Evolutionary conservation across 2,329 filamentous ascomycete genomes (phyloP).

Genomic region (Venturia effusa): DNA sequence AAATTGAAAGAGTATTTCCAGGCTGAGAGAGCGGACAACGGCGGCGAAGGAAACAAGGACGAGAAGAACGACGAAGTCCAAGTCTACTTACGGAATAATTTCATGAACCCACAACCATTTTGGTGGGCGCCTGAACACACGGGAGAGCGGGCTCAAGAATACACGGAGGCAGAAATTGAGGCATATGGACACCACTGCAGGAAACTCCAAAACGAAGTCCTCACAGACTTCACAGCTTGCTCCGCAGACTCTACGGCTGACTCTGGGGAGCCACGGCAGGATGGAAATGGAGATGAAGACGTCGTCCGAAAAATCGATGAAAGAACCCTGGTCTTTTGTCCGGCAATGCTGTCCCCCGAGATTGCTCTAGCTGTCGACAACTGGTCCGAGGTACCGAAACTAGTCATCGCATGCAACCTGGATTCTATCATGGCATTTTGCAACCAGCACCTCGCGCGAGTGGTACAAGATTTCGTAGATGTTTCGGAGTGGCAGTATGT

Average conservation of each 20-base stretch:
- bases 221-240: background rate
- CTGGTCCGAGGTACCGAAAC: background rate
- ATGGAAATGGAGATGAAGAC: background rate
- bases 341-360: too few species aligned
- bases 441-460: background rate
- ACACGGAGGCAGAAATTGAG: too few species aligned
- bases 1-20: background rate
- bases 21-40: background rate
- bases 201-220: background rate
- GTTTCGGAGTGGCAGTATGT: background rate
- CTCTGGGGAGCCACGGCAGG: background rate
- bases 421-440: background rate
- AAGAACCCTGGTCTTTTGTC: background rate
- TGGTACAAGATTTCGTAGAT: background rate
- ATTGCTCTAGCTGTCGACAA: background rate
- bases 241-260: too few species aligned
- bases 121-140: background rate
- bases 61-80: background rate
- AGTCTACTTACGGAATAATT: background rate
- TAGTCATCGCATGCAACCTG: background rate
- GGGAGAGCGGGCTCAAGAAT: too few species aligned
- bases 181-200: background rate
- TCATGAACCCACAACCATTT: background rate
- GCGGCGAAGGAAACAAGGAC: too few species aligned
- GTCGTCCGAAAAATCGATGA: background rate